Evolutionary conservation across 2,329 filamentous ascomycete species (phyloP).

Genomic region (Ascochyta rabiei): DNA sequence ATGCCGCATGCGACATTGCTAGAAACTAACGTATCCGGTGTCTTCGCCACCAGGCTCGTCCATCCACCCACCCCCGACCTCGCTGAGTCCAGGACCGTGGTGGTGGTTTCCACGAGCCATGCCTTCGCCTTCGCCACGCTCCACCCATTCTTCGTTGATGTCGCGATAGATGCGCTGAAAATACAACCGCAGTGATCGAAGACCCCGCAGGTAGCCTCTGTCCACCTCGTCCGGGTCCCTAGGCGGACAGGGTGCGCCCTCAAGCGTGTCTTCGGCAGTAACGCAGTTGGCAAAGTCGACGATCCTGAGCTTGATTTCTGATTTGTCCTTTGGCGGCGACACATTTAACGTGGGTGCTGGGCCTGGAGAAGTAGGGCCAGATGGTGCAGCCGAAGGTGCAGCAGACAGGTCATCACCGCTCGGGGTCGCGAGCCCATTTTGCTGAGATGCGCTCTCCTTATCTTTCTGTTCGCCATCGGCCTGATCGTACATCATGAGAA

Average conservation of each 20-base stretch:
- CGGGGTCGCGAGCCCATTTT: slow-evolving; percentile 21
- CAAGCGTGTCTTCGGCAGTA: slow-evolving; percentile 75
- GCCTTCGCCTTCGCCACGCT: slow-evolving; percentile 51
- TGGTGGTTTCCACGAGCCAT: slow-evolving; percentile 40
- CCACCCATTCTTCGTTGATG: slow-evolving; percentile 58
- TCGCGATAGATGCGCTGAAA: slow-evolving; percentile 88
- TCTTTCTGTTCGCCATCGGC: slow-evolving; percentile 62
- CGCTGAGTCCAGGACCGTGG: slow-evolving; percentile 43
- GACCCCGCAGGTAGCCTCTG: slow-evolving; percentile 83
- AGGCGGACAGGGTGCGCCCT: slow-evolving; percentile 75
- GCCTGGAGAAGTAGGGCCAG: slow-evolving; percentile 36
- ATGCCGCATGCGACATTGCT: neutral
- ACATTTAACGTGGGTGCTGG: slow-evolving; percentile 18
- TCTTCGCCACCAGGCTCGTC: slow-evolving; percentile 43
- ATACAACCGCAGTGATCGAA: slow-evolving; percentile 79
- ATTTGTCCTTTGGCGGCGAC: slow-evolving; percentile 32
- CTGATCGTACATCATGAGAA: slow-evolving; percentile 97
- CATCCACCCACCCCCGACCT: slow-evolving; percentile 42
- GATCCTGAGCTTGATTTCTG: slow-evolving; percentile 87
- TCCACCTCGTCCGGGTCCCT: slow-evolving; percentile 81
- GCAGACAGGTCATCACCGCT: slow-evolving; percentile 30
- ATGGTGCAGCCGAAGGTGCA: slow-evolving; percentile 17
- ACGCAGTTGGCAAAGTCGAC: slow-evolving; percentile 98
- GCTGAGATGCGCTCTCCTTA: slow-evolving; percentile 21
- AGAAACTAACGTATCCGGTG: slow-evolving; percentile 48